These are phyloP conservation scores for Ceratocystis destructans DNA, from an alignment of 2,329 filamentous ascomycete genomes.

Conservation along the genomic window DNA sequence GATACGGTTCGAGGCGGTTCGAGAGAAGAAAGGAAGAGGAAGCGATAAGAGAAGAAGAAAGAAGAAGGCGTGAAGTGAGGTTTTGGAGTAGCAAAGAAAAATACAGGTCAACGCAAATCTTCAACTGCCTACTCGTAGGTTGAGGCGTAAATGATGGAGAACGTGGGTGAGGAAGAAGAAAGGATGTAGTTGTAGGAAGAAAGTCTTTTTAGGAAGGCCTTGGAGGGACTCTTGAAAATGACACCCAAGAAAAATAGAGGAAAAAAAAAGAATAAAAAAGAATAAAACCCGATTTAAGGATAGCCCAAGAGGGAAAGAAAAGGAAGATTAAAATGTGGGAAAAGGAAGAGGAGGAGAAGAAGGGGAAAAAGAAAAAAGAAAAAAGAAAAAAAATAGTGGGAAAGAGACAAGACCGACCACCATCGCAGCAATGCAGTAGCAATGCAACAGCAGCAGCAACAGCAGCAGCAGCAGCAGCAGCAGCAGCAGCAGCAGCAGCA, in stretches of 20 bases:
- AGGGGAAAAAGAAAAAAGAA: neutral
- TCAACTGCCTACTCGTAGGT: neutral
- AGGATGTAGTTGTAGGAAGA: neutral
- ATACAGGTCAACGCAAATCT: neutral
- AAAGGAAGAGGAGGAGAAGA: neutral
- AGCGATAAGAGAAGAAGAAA: neutral
- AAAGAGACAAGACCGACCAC: neutral
- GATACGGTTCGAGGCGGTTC: neutral
- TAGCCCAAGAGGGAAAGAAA: constrained; percentile 8
- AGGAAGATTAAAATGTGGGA: constrained; percentile 8
- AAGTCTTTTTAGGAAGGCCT: neutral
- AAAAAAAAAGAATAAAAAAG: neutral
- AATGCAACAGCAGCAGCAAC: neutral
- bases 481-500: neutral
- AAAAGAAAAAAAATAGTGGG: neutral
- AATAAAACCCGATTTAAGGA: neutral
- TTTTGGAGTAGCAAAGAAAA: neutral
- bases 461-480: neutral
- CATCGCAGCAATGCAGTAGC: neutral
- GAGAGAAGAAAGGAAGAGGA: neutral
- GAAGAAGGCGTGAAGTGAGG: neutral
- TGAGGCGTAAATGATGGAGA: constrained; percentile 7
- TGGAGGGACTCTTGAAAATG: neutral
- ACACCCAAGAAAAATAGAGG: neutral
- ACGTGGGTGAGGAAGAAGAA: neutral